These are phyloP conservation scores for Hyaloperonospora arabidopsidis DNA, from an alignment of 352 stramenopile genomes.

Conservation along the genomic window DNA sequence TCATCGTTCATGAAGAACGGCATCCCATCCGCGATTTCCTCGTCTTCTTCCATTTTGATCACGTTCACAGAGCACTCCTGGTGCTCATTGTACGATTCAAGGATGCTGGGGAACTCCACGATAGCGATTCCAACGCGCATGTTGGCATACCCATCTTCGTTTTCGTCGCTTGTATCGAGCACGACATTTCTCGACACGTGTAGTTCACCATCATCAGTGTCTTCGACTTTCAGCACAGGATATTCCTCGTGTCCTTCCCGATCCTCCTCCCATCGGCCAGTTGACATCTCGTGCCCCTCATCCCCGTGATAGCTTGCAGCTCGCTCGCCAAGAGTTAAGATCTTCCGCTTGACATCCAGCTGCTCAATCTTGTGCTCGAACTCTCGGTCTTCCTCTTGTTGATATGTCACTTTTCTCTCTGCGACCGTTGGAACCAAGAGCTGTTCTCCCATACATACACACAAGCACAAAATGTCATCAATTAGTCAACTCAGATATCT, in stretches of 20 bases:
- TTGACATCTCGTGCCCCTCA: slow-evolving; percentile 8
- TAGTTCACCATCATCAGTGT: slow-evolving; percentile 40
- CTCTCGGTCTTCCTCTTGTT: slow-evolving; percentile 42
- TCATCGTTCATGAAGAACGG: slow-evolving; percentile 66
- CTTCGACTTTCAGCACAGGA: slow-evolving; percentile 50
- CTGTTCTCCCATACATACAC: slow-evolving; percentile 16
- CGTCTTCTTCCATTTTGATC: slow-evolving; percentile 74
- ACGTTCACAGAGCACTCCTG: slow-evolving; percentile 58
- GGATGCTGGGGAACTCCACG: slow-evolving; percentile 65
- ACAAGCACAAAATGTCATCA: not conserved
- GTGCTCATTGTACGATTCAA: slow-evolving; percentile 61
- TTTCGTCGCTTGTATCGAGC: slow-evolving; percentile 55
- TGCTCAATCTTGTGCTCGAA: slow-evolving; percentile 44
- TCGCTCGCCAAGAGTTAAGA: slow-evolving; percentile 31
- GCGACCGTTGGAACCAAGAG: slow-evolving; percentile 29
- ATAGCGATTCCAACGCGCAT: slow-evolving; percentile 60
- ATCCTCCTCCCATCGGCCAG: slow-evolving; percentile 18
- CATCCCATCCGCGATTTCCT: slow-evolving; percentile 45
- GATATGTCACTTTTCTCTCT: slow-evolving; percentile 13
- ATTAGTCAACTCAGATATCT: not conserved
- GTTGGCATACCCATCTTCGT: slow-evolving; percentile 48
- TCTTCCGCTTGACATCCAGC: slow-evolving; percentile 48
- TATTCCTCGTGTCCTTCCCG: slow-evolving; percentile 25
- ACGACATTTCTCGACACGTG: slow-evolving; percentile 52
- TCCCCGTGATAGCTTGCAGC: slow-evolving; percentile 28